Percentiles rank a stretch among this genome's conserved stretches.
phyloP scores from a whole-genome alignment of 1,284 basidiomycete genomes.

The Fomitopsis betulina region DNA sequence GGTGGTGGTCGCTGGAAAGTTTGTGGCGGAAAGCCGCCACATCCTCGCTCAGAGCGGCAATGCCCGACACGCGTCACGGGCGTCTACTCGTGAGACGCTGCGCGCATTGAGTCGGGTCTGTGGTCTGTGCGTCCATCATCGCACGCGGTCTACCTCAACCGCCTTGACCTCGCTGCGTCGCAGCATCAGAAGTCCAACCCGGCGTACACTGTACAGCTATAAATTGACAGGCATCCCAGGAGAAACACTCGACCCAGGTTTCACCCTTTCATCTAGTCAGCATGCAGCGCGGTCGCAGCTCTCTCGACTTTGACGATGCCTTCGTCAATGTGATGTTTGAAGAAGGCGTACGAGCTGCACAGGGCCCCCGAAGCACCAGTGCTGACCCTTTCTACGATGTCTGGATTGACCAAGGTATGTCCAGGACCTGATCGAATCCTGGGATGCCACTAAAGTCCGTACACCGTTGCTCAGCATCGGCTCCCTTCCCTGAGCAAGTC shows the following conservation, averaged over 20 bases:
- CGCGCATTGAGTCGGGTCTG: not conserved
- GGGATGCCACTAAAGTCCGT: not conserved
- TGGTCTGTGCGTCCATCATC: not conserved
- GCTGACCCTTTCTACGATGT: constrained; percentile 35
- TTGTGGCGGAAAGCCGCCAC: constrained; percentile 2
- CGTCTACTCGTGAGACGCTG: not conserved
- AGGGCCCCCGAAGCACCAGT: constrained; percentile 2
- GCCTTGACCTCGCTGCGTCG: not conserved
- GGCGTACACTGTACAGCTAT: not conserved
- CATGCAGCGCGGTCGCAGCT: constrained; percentile 4
- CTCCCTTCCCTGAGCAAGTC: constrained; percentile 38
- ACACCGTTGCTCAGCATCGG: constrained; percentile 38
- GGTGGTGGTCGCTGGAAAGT: constrained; percentile 22
- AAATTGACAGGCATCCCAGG: not conserved
- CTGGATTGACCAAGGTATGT: constrained; percentile 51
- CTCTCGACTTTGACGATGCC: constrained; percentile 34
- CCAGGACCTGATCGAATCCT: not conserved
- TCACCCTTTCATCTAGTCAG: not conserved
- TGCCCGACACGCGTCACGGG: constrained; percentile 10
- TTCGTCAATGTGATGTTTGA: constrained; percentile 48
- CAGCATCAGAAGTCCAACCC: not conserved
- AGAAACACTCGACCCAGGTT: not conserved
- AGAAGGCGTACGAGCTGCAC: constrained; percentile 22
- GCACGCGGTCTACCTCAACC: not conserved
- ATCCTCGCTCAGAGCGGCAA: constrained; percentile 11